Base-by-base conservation (phyloP, 2,329 filamentous ascomycete genomes). In the Fusarium phyllophilum region DNA sequence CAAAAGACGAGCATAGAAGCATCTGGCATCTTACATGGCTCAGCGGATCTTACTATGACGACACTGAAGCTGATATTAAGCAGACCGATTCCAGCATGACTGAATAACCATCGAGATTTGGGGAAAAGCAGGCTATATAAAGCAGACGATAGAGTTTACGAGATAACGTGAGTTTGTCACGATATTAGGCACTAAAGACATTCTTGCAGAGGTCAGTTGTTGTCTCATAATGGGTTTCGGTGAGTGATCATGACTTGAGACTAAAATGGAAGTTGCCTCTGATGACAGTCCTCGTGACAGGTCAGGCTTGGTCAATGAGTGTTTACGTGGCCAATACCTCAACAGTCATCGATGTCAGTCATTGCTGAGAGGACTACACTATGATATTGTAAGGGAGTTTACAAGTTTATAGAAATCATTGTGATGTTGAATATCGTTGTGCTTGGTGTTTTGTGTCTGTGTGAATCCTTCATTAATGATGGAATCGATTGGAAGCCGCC, bases 141-240 rank as follows among this genome's bases (percentile, higher is more conserved):
- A 65, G 57, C 48, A 69, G 48, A 17, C 17, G 38, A n/a, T 45
- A 34, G 39, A 39, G 15, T 46, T 31, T 41, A 29, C 45, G 39
- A 45, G 22, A 61, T 48, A 77, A 72, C 73, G 75, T 77, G 75
- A 77, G 67, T 34, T 29, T 68, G 75, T 77, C 75, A 77, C 67
- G 67, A 55, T 54, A 44, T 20, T 54, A 20, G 41, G 24, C 46
- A 54, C 29, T 26, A 61, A 59, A 74, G 73, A 68, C 73, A 76
- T 66, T 56, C 52, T 58, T 42, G 34, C 31, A 29, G 5, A 60
- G 46, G 67, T 64, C 70, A 76, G 71, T 65, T 45, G 55, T 45
- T 62, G 58, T 71, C 70, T 63, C 41, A 60, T 60, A n/a, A 34
- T 73, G 66, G 70, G 64, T 66, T 36, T 61, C 20, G 29, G 34